Base-by-base conservation (phyloP, 192 early-diverging fungal species). In the Backusella luteola region DNA sequence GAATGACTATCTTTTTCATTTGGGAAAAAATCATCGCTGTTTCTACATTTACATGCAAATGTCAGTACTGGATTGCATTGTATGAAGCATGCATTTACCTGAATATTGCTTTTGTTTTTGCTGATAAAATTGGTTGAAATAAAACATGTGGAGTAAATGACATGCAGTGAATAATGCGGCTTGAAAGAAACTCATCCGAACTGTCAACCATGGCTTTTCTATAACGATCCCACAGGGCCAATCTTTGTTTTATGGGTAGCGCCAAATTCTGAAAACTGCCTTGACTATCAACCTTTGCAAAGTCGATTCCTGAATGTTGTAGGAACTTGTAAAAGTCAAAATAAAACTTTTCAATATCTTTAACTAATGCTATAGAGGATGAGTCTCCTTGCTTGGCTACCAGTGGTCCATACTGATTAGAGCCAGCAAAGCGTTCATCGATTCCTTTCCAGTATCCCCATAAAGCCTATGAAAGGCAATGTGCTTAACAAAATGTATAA, bases 371-470 rank as follows among this genome's bases (percentile, higher is more conserved):
- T n/a, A 82, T 59, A 63, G 23, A 29, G 26, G 56, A 63, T 26
- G 44, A 63, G 29, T 84, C 78, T 3, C 8, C 19, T 9, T 77
- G 38, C 0, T 32, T 49, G 29, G 23, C 44, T 29, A 8, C 42
- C 4, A 49, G 39, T 71, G 70, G 39, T 6, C 41, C n/a, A 34
- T 76, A 35, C 7, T 29, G 34, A 7, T 73, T 56, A 6, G 8
- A 3, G 36, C 79, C 52, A 26, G 71, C 75, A 3, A 83, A 81
- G 0, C 36, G n/a, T 17, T 73, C 78, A 36, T 88, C 78, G 32
- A 90, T 76, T 1, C 89, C 89, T 73, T 84, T 77, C 87, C 89
- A 90, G 63, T 88, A 90, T 11, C 89, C 86, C 89, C 87, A 88
- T 4, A 90, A 74, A 19, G 86, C 35, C 56, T 80, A 46, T 21